Evolutionary conservation across 306 rosid species (phyloP).

Genomic region (Corylus avellana): DNA sequence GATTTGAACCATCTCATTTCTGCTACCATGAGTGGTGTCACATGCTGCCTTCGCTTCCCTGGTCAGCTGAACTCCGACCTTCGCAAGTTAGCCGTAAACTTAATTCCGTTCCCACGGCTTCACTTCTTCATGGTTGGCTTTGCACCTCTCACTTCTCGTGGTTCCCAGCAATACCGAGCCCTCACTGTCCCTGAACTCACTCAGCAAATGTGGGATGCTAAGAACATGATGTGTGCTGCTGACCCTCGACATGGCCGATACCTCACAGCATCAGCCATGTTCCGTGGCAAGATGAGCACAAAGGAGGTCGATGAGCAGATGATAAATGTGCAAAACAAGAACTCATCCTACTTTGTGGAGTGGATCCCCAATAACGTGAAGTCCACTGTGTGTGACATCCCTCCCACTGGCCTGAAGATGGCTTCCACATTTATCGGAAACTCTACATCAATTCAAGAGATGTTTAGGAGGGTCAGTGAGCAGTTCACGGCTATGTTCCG

Average conservation of each 20-base stretch:
- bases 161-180: slow-evolving; percentile 59
- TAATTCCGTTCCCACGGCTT: slow-evolving; percentile 61
- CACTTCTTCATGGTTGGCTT: slow-evolving; percentile 69
- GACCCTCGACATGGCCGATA: slow-evolving; percentile 64
- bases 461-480: slow-evolving; percentile 58
- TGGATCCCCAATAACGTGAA: slow-evolving; percentile 63
- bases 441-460: slow-evolving; percentile 59
- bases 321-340: slow-evolving; percentile 67
- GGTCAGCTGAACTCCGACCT: slow-evolving; percentile 62
- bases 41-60: slow-evolving; percentile 61
- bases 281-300: slow-evolving; percentile 64
- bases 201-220: slow-evolving; percentile 64
- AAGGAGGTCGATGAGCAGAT: slow-evolving; percentile 63
- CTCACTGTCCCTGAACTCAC: slow-evolving; percentile 55
- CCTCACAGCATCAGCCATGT: slow-evolving; percentile 58
- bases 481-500: slow-evolving; percentile 64
- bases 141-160: slow-evolving; percentile 61
- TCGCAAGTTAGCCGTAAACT: slow-evolving; percentile 55
- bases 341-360: slow-evolving; percentile 57
- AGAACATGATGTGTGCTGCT: slow-evolving; percentile 59
- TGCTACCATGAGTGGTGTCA: slow-evolving; percentile 64
- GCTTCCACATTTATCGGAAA: slow-evolving; percentile 59
- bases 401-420: slow-evolving; percentile 59
- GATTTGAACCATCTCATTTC: slow-evolving; percentile 58
- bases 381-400: slow-evolving; percentile 54